Conservation (phyloP, 2,329 filamentous ascomycete genomes). For the Verticillium albo-atrum region DNA sequence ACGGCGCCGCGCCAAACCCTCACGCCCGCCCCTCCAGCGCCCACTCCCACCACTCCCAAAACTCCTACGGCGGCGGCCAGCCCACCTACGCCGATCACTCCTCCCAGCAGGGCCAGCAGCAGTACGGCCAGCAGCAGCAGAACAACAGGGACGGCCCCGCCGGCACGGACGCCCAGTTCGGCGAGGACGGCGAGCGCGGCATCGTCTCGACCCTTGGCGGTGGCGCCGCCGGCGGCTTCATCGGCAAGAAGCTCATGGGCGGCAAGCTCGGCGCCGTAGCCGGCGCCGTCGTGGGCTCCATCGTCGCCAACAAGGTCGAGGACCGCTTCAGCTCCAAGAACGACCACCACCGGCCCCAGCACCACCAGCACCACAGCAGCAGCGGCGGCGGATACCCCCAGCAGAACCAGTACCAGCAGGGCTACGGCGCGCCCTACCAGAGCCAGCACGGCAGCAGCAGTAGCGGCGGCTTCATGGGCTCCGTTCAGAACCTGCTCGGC, state of each 20-base stretch:
- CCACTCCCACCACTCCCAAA: constrained; percentile 4
- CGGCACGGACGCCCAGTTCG: constrained; percentile 9
- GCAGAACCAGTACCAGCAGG: constrained; percentile 4
- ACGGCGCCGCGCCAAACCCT: background rate
- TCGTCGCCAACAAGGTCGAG: constrained; percentile 50
- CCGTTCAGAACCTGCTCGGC: constrained; percentile 6
- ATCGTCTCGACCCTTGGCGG: constrained; percentile 50
- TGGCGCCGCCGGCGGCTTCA: constrained; percentile 46
- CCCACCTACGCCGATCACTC: background rate
- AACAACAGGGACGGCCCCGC: constrained; percentile 3
- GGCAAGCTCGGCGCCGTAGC: constrained; percentile 48
- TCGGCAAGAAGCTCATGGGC: constrained; percentile 51
- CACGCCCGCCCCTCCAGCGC: constrained; percentile 4
- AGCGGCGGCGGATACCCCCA: background rate
- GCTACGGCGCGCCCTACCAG: constrained; percentile 6
- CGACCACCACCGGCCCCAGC: constrained; percentile 14
- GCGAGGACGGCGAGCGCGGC: constrained; percentile 45
- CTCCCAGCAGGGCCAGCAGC: background rate
- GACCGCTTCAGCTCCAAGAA: constrained; percentile 30
- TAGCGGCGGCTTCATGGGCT: constrained; percentile 16
- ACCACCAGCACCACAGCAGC: constrained; percentile 6
- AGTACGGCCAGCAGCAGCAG: background rate
- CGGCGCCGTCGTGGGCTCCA: constrained; percentile 48
- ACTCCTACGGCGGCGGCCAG: constrained; percentile 1
- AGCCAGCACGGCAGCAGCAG: constrained; percentile 6